Percentiles rank a stretch among this genome's conserved stretches.
phyloP scores from a whole-genome alignment of 2,329 filamentous ascomycete species.

The Polychaeton citri region DNA sequence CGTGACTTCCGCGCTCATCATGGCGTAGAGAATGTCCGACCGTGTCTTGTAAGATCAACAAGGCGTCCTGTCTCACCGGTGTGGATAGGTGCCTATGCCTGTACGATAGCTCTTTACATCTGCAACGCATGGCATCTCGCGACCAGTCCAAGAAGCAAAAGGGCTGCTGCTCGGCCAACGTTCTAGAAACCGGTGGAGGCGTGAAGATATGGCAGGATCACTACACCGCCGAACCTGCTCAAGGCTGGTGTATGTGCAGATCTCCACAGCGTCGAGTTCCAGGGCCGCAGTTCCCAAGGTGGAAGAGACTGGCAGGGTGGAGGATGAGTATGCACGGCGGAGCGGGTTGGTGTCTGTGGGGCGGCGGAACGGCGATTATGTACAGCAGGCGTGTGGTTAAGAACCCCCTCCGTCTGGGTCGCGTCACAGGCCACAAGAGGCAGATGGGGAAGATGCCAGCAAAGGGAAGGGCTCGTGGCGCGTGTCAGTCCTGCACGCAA shows the following conservation, averaged over 20 bases:
- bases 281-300: slow-evolving; percentile 3
- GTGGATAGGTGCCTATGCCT: slow-evolving; percentile 21
- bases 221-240: slow-evolving; percentile 2
- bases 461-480: too few relatives aligned
- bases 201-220: slow-evolving; percentile 1
- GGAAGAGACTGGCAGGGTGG: slow-evolving; percentile 2
- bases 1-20: slow-evolving; percentile 17
- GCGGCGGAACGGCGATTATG: too few relatives aligned
- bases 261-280: slow-evolving; percentile 1
- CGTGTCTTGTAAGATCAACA: slow-evolving; percentile 6
- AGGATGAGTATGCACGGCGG: too few relatives aligned
- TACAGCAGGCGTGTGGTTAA: too few relatives aligned
- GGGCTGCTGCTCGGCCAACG: slow-evolving; percentile 2
- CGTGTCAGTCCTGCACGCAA: too few relatives aligned
- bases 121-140: slow-evolving; percentile 18
- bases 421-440: too few relatives aligned
- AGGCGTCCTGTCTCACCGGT: slow-evolving; percentile 15
- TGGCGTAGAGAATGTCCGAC: slow-evolving; percentile 7
- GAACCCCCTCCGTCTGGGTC: too few relatives aligned
- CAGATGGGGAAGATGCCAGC: too few relatives aligned
- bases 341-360: too few relatives aligned
- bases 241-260: slow-evolving; percentile 4
- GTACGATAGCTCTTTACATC: slow-evolving; percentile 19
- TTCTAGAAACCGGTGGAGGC: too few relatives aligned
- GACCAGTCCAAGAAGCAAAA: slow-evolving; percentile 1